Percentiles rank a stretch among this genome's conserved stretches.
Evolutionary conservation across 371 early-diverging fungal species (phyloP).

Genomic region (Mortierella sp.): DNA sequence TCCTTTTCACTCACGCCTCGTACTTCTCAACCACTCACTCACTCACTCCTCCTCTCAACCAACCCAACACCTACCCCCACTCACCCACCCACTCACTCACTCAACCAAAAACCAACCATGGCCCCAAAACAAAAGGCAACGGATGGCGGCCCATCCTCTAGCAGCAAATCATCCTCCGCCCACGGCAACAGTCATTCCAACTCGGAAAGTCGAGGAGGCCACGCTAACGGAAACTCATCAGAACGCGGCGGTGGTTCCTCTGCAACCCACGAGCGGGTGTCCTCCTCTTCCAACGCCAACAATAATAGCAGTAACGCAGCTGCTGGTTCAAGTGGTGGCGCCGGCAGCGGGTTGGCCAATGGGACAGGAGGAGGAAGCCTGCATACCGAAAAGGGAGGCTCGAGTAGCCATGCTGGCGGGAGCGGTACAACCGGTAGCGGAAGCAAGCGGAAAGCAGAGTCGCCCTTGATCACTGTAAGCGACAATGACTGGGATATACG

Average conservation of each 20-base stretch:
- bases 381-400: conserved; percentile 29
- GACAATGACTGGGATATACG: not conserved
- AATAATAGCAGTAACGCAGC: not conserved
- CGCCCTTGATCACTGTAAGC: conserved; percentile 47
- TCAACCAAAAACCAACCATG: conserved; percentile 17
- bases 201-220: conserved; percentile 31
- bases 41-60: not conserved
- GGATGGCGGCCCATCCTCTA: conserved; percentile 22
- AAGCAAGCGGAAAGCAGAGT: conserved; percentile 52
- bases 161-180: conserved; percentile 13
- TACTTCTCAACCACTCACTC: not conserved
- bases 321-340: not conserved
- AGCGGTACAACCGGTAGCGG: conserved; percentile 17
- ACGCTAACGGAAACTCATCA: conserved; percentile 26
- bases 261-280: not conserved
- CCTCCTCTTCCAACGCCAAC: not conserved
- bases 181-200: conserved; percentile 24
- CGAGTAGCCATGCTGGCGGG: conserved; percentile 18
- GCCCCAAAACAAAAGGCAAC: conserved; percentile 47
- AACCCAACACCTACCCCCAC: conserved; percentile 2
- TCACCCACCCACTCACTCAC: not conserved
- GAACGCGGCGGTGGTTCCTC: conserved; percentile 29
- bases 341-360: conserved; percentile 14
- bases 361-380: conserved; percentile 14
- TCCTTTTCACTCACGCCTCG: not conserved